Percentiles rank a stretch among this genome's conserved stretches.
These are phyloP conservation scores for Silene coronaria DNA, from an alignment of 179 eudicot genomes.

Conservation along the genomic window DNA sequence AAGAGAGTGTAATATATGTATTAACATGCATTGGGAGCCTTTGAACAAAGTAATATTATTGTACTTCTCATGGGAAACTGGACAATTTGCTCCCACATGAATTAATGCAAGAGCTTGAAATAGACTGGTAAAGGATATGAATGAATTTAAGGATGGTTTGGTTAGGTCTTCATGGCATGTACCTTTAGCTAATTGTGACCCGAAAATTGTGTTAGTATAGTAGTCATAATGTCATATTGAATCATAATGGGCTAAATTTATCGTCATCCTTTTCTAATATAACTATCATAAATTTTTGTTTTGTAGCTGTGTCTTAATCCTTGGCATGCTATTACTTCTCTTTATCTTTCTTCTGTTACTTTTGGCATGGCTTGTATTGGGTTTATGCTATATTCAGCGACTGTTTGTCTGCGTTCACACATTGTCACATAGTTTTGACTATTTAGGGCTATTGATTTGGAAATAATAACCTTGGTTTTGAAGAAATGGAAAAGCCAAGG, in stretches of 20 bases:
- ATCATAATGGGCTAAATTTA: background rate
- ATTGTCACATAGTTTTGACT: background rate
- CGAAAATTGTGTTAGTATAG: background rate
- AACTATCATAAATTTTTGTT: background rate
- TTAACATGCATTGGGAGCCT: constrained; percentile 2
- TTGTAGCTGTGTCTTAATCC: background rate
- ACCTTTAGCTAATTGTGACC: background rate
- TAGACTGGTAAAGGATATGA: background rate
- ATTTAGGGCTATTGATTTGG: background rate
- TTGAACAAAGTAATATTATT: constrained; percentile 3
- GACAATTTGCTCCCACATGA: background rate
- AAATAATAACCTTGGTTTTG: background rate
- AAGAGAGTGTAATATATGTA: background rate
- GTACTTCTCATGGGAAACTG: constrained; percentile 3
- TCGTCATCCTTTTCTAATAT: background rate
- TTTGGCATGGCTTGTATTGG: background rate
- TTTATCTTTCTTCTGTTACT: background rate
- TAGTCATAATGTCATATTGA: background rate
- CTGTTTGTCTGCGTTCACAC: background rate
- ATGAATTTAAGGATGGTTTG: background rate
- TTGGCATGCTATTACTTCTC: background rate
- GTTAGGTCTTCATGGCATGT: background rate
- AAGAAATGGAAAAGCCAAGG: background rate
- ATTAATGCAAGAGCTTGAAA: background rate
- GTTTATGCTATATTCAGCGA: background rate